Evolutionary conservation across 1,284 basidiomycete species (phyloP).

Genomic region (Ustilago esculenta): DNA sequence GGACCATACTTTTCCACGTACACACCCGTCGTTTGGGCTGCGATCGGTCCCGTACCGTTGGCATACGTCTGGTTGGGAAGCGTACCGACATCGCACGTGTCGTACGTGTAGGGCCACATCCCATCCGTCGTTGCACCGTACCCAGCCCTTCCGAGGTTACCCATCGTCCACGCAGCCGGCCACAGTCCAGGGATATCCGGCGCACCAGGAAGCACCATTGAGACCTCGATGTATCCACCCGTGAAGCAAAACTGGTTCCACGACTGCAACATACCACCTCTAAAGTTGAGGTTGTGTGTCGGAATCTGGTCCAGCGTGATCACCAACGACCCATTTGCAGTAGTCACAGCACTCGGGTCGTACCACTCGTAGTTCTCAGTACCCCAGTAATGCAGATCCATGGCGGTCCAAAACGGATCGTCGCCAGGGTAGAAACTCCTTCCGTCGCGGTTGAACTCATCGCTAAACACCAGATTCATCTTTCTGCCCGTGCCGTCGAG

Average conservation of each 20-base stretch:
- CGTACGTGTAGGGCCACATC: constrained; percentile 69
- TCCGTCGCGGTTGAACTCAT: constrained; percentile 61
- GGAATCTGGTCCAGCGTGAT: constrained; percentile 67
- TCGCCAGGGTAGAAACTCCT: constrained; percentile 62
- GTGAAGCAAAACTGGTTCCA: constrained; percentile 67
- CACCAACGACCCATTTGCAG: constrained; percentile 45
- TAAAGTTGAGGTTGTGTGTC: constrained; percentile 56
- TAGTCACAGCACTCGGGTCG: constrained; percentile 57
- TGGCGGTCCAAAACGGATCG: constrained; percentile 67
- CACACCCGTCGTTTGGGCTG: constrained; percentile 57
- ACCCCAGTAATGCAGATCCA: constrained; percentile 59
- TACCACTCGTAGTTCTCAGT: constrained; percentile 62
- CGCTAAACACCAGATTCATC: constrained; percentile 61
- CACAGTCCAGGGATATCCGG: constrained; percentile 50
- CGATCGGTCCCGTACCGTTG: constrained; percentile 57
- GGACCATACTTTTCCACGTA: constrained; percentile 56
- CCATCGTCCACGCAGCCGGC: constrained; percentile 65
- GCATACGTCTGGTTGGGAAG: constrained; percentile 60
- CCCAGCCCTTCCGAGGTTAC: constrained; percentile 78
- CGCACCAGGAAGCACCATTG: constrained; percentile 53
- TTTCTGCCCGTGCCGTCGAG: constrained; percentile 27
- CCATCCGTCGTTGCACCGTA: constrained; percentile 77
- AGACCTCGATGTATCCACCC: constrained; percentile 65
- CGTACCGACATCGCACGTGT: constrained; percentile 63
- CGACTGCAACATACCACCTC: constrained; percentile 57